Evolutionary conservation across 768 basidiomycete genomes (phyloP).

Genomic region (Megacollybia marginata): DNA sequence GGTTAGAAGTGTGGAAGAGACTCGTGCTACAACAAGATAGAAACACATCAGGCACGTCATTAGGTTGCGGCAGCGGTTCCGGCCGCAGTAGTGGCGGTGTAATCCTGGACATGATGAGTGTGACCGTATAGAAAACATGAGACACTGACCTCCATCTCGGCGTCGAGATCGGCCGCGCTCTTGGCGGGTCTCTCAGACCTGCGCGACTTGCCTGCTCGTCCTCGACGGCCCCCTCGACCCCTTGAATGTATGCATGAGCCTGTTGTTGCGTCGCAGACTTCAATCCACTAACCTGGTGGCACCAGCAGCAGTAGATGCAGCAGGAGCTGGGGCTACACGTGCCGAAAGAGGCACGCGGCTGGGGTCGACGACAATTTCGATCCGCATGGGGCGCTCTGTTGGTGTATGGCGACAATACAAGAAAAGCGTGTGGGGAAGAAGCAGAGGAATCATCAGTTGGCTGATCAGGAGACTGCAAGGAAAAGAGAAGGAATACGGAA

Average conservation of each 20-base stretch:
- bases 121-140: neutral
- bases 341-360: constrained; percentile 62
- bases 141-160: constrained; percentile 88
- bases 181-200: constrained; percentile 64
- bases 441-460: constrained; percentile 34
- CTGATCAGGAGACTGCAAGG: constrained; percentile 29
- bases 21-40: too few relatives aligned
- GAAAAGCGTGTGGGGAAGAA: constrained; percentile 28
- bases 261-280: neutral
- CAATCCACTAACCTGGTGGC: constrained; percentile 22
- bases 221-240: constrained; percentile 29
- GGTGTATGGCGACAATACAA: constrained; percentile 25
- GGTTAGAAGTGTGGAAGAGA: too few relatives aligned
- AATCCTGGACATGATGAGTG: constrained; percentile 38
- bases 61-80: constrained; percentile 31
- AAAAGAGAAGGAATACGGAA: constrained; percentile 35
- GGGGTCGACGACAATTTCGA: constrained; percentile 88
- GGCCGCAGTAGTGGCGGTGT: constrained; percentile 53
- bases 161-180: constrained; percentile 86
- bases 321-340: constrained; percentile 62
- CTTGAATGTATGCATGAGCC: constrained; percentile 11
- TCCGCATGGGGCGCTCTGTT: constrained; percentile 16
- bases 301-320: constrained; percentile 14
- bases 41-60: neutral
- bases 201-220: constrained; percentile 36